Conservation (phyloP, 2,329 filamentous ascomycete species). For the Colletotrichum viniferum region DNA sequence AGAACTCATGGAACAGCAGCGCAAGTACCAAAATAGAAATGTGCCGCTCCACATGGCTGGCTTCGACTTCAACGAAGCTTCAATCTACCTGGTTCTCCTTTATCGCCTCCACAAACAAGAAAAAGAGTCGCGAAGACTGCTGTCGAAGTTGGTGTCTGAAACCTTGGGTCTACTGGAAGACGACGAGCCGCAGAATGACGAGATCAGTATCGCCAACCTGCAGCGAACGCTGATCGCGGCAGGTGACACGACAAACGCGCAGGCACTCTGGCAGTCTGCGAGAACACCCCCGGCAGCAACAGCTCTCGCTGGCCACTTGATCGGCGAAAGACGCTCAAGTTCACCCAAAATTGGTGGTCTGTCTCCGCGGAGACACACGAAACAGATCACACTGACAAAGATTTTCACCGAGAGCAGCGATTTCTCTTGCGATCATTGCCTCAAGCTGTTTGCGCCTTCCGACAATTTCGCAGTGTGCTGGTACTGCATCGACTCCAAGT, state of each 20-base stretch:
- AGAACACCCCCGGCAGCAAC: constrained; percentile 33
- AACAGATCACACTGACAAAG: constrained; percentile 27
- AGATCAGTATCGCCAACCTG: constrained; percentile 45
- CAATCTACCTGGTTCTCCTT: constrained; percentile 43
- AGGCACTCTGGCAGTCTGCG: constrained; percentile 43
- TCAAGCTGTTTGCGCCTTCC: constrained; percentile 34
- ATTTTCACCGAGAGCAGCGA: constrained; percentile 16
- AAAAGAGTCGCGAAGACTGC: constrained; percentile 30
- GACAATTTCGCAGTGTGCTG: constrained; percentile 40
- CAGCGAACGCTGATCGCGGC: constrained; percentile 42
- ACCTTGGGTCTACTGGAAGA: constrained; percentile 43
- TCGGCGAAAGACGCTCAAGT: constrained; percentile 14
- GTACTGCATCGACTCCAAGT: constrained; percentile 41
- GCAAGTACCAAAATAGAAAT: constrained; percentile 40
- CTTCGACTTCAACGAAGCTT: constrained; percentile 45
- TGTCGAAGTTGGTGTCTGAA: constrained; percentile 38
- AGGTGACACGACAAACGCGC: constrained; percentile 38
- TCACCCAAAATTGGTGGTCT: constrained; percentile 10
- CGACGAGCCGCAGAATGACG: constrained; percentile 45
- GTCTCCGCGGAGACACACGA: constrained; percentile 11
- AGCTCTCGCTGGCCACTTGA: constrained; percentile 29
- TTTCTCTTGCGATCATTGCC: constrained; percentile 39
- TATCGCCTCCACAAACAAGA: constrained; percentile 35
- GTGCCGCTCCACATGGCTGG: constrained; percentile 45
- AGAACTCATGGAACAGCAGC: constrained; percentile 38